A percentile compares a stretch with the other conserved stretches of the same genome.
These are phyloP conservation scores for Dillenia turbinata DNA, from an alignment of 164 flowering plant species.

Conservation along the genomic window DNA sequence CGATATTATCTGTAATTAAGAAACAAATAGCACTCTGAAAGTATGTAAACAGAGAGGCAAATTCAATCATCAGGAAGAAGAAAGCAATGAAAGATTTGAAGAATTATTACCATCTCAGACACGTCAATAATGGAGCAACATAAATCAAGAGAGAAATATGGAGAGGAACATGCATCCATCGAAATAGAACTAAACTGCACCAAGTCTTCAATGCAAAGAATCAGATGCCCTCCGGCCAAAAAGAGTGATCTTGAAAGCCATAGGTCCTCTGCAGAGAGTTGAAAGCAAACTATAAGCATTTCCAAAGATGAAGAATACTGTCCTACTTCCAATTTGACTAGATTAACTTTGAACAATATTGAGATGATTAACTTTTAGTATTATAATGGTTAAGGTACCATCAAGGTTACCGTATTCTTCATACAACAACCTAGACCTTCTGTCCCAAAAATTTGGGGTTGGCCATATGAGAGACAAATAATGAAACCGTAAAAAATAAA, in stretches of 20 bases:
- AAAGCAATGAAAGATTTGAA: background rate
- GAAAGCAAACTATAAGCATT: constrained; percentile 3
- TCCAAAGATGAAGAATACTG: background rate
- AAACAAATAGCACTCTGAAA: too few relatives aligned
- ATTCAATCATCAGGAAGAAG: background rate
- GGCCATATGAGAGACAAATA: too few relatives aligned
- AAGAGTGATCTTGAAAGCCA: constrained; percentile 71
- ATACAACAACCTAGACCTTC: too few relatives aligned
- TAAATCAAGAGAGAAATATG: constrained; percentile 49
- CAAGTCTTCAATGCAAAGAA: constrained; percentile 63
- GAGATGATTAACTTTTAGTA: too few relatives aligned
- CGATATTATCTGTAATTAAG: too few relatives aligned
- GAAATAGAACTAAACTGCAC: constrained; percentile 35
- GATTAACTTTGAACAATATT: too few relatives aligned
- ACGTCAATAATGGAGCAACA: constrained; percentile 54
- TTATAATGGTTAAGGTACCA: too few relatives aligned
- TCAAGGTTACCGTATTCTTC: too few relatives aligned
- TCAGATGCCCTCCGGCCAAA: constrained; percentile 45
- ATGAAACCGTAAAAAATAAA: too few relatives aligned
- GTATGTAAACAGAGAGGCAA: too few relatives aligned
- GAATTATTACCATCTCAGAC: constrained; percentile 54
- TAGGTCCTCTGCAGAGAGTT: constrained; percentile 35
- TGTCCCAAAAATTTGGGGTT: too few relatives aligned
- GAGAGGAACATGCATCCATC: constrained; percentile 18
- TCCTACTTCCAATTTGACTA: too few relatives aligned